Conservation (phyloP, 441 rosid species). For the Corymbia calophylla region DNA sequence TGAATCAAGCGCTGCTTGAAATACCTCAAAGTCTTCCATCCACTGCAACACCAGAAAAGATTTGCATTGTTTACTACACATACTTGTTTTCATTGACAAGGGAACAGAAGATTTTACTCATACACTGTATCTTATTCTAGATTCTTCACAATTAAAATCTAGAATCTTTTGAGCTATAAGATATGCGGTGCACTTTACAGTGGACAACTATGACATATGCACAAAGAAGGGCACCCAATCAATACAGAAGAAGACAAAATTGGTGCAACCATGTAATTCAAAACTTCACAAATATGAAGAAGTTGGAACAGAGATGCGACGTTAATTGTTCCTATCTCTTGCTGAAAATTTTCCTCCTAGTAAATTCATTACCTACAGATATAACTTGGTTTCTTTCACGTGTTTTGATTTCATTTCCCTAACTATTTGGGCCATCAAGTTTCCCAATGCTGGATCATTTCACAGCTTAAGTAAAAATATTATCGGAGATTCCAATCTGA, state of each 20-base stretch:
- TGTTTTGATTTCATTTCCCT: not conserved
- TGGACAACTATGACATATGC: not conserved
- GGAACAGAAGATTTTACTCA: not conserved
- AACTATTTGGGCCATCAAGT: not conserved
- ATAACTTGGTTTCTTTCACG: not conserved
- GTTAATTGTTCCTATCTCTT: not conserved
- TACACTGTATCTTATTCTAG: not conserved
- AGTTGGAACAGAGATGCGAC: not conserved
- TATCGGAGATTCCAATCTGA: not conserved
- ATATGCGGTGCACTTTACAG: not conserved
- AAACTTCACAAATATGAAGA: not conserved
- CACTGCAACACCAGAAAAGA: conserved; percentile 40
- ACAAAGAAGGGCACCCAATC: not conserved
- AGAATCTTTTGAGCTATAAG: not conserved
- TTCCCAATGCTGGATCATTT: not conserved
- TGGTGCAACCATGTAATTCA: not conserved
- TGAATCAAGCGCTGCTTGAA: conserved; percentile 67
- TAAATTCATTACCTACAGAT: not conserved
- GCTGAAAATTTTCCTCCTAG: not conserved
- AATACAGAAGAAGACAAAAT: not conserved
- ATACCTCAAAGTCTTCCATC: conserved; percentile 92
- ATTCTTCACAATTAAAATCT: not conserved
- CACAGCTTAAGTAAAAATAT: not conserved
- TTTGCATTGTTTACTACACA: not conserved
- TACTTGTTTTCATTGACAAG: not conserved